Base-by-base conservation (phyloP, 768 basidiomycete genomes). In the Lactifluus subvellereus region DNA sequence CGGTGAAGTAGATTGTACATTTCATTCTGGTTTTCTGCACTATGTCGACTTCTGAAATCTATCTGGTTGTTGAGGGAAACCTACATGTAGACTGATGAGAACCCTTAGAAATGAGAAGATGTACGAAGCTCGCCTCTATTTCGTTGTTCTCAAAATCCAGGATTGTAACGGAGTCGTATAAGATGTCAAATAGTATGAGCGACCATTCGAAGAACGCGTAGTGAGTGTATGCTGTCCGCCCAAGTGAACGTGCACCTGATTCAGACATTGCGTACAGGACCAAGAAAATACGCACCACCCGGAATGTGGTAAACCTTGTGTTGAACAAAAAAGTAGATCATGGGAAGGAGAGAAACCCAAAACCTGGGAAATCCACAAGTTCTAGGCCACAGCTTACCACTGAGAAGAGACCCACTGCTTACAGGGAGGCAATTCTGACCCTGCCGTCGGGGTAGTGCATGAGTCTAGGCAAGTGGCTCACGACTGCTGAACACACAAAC, bases 201-300 rank as follows among this genome's bases (percentile, higher is more conserved):
- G 77, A 78, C 94, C 94, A 96, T 74, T 96, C 94, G 68, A 90
- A 89, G 74, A 94, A 87, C 50, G 87, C 84, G 69, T 94, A 96
- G 48, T 76, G 76, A 3, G 91, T 94, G 74, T 96, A 96, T 11
- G 94, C 93, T 91, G 68, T 53, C 47, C 38, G 33, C n/a, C 1
- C 51, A 57, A 32, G 35, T 59, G 42, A 56, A 47, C 54, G 7
- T 38, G 33, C 66, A 22, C 63, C 61, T n/a, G 38, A 27, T 11
- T 35, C 10, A 37, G 22, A 48, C 50, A 47, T 14, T 6, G 43
- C 33, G 8, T 16, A 22, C n/a, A 52, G 38, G 11, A 8, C 18
- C 16, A 48, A 22, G 10, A 49, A n/a, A 22, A 13, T 14, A 66
- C 80, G 52, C 60, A 89, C 91, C 89, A 71, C 93, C 92, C 1